Evolutionary conservation across 148 eudicot species (phyloP), one percentile per base, ranked within the genome.

Genomic region (Arbutus unedo): DNA sequence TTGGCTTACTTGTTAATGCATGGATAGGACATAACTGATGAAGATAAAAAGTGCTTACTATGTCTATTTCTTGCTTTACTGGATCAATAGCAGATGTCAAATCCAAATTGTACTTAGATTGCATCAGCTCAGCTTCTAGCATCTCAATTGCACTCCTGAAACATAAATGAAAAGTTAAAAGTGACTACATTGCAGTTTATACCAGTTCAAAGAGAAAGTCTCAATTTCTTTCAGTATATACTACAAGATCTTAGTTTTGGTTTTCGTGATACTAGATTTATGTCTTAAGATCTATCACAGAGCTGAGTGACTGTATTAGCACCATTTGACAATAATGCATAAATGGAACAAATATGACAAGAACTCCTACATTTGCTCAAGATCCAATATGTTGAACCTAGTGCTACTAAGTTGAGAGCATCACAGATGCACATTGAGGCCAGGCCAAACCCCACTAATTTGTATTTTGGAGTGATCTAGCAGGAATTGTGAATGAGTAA

Each of bases 81-180:
- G 78, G 56, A 74, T 82, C 81, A 49, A 68, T 44, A 78, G 83
- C 74, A 19, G 88, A 82, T 38, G 89, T 59, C 66, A 84, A 44
- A 72, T 77, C 76, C 53, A 49, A 70, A 80, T 84, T 82, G 74
- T 76, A 83, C 43, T 81, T 78, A 49, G 85, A 82, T 53, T 89
- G 92, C 83, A 86, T 90, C 38, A 85, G 85, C 83, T 96, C 99
- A 57, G 92, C 87, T 90, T 91, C 97, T 76, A 93, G 88, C 25
- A 89, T 82, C 87, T 94, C 99, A 88, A 94, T 89, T 82, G 99
- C 97, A 88, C 94, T 92, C 94, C 99, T 96, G 90, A 53, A 89
- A 67, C 59, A 73, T 5, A 79, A 78, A 53, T 79, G 16, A 51
- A 59, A 41, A 59, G 9, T 16, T 67, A 31, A 4, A 55, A 56